Evolutionary conservation across 306 rosid genomes (phyloP).

Genomic region (Castanea crenata): DNA sequence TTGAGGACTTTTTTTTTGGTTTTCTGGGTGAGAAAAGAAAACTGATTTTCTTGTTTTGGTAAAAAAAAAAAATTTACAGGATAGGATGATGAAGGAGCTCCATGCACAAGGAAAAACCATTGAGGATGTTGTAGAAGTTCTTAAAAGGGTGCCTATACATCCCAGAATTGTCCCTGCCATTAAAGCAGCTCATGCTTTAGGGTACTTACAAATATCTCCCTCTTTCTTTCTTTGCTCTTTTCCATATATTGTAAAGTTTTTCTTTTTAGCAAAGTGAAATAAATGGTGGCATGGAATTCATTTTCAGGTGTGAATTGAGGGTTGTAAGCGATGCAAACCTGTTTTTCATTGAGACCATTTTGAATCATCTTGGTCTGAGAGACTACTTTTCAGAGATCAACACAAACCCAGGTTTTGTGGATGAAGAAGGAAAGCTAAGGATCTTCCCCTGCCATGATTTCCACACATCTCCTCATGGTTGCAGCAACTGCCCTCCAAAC

Average conservation of each 20-base stretch:
- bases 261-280: background rate
- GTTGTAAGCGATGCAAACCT: conserved; percentile 75
- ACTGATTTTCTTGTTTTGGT: background rate
- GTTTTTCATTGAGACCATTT: conserved; percentile 64
- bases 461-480: conserved; percentile 52
- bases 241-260: background rate
- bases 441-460: conserved; percentile 62
- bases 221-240: no score
- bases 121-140: conserved; percentile 45
- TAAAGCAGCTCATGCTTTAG: conserved; percentile 55
- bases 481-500: conserved; percentile 69
- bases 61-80: conserved; percentile 36
- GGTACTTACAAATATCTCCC: conserved; percentile 22
- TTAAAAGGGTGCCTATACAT: conserved; percentile 53
- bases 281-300: background rate
- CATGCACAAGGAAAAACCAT: conserved; percentile 53
- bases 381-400: conserved; percentile 68
- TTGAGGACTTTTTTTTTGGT: no score
- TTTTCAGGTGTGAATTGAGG: conserved; percentile 73
- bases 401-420: conserved; percentile 65
- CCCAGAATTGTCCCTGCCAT: conserved; percentile 58
- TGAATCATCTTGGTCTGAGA: conserved; percentile 62
- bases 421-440: conserved; percentile 57
- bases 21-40: background rate
- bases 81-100: conserved; percentile 73